Percentiles rank a stretch among this genome's conserved stretches.
These are phyloP conservation scores for Ustilago loliicola DNA, from an alignment of 1,284 basidiomycete species.

Conservation along the genomic window DNA sequence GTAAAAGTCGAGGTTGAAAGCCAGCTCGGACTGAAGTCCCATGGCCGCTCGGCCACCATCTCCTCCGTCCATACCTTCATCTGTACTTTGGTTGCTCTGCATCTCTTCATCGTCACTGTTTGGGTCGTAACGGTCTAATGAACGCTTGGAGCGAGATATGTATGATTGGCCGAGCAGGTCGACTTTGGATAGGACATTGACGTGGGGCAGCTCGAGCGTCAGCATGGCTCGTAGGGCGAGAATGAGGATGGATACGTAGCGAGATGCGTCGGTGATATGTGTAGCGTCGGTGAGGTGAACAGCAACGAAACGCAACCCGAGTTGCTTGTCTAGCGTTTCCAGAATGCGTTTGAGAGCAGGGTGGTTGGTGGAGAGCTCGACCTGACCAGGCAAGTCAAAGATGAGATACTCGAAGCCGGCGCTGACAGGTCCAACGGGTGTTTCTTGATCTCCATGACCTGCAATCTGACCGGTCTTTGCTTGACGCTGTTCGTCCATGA, in stretches of 20 bases:
- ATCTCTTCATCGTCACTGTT: slow-evolving; percentile 26
- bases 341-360: slow-evolving; percentile 75
- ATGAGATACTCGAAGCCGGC: slow-evolving; percentile 79
- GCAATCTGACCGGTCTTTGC: slow-evolving; percentile 39
- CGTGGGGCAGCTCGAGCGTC: slow-evolving; percentile 95
- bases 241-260: slow-evolving; percentile 92
- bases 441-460: slow-evolving; percentile 23
- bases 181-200: slow-evolving; percentile 97
- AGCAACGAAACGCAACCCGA: slow-evolving; percentile 83
- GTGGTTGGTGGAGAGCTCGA: slow-evolving; percentile 96
- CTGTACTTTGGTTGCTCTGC: slow-evolving; percentile 10
- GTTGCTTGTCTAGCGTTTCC: slow-evolving; percentile 80
- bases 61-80: slow-evolving; percentile 5
- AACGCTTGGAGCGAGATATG: slow-evolving; percentile 29
- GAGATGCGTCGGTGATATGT: slow-evolving; percentile 94
- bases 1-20: slow-evolving; percentile 97
- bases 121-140: slow-evolving; percentile 29
- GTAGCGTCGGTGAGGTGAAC: slow-evolving; percentile 96
- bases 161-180: slow-evolving; percentile 77
- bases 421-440: slow-evolving; percentile 35
- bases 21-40: slow-evolving; percentile 68
- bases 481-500: slow-evolving; percentile 51
- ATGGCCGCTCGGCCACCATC: slow-evolving; percentile 13
- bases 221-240: slow-evolving; percentile 95
- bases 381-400: slow-evolving; percentile 97